Evolutionary conservation across 2,329 filamentous ascomycete genomes (phyloP), one percentile per base, ranked within the genome.

Genomic region (Pseudocercospora pini-densiflorae): DNA sequence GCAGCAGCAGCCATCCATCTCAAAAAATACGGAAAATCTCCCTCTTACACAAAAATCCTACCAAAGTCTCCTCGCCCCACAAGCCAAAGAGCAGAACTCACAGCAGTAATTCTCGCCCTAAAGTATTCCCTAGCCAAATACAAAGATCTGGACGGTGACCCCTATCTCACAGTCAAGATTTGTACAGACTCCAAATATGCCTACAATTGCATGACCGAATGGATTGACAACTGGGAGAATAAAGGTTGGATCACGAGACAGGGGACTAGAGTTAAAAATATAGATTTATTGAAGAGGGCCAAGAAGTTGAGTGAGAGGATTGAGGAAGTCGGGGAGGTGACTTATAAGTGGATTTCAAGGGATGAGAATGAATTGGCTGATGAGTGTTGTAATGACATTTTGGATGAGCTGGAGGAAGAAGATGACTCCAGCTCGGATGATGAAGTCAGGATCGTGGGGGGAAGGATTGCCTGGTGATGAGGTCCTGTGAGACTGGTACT

Each of bases 61-160:
- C 2, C 43, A 19, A n/a, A n/a, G n/a, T 33, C 6, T 24, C 31
- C 54, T 10, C 31, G 1, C 36, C 67, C 65, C 3, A 70, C 65
- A 10, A 68, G 54, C 29, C 65, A 67, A 53, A 49, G 68, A 55
- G 65, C 68, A 45, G 65, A 70, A 47, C 58, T 70, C 19, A 47
- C 45, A 23, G 68, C 68, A 5, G 64, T 69, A 21, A 59, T 69
- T 3, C 2, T 65, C 1, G 68, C 65, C 1, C 45, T 69, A 2
- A 23, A 62, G 36, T 3, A 33, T 21, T 51, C 61, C 1, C 36
- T 66, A 9, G 51, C 29, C 27, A 57, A 60, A 27, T 63, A 54
- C 19, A 8, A 55, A 6, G 33, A 36, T 2, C 55, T 62, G 3
- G 45, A 63, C 16, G 27, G 10, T 0, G 8, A 1, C 7, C 62